phyloP scores from a whole-genome alignment of 345 rosid species.

The Laguncularia racemosa region DNA sequence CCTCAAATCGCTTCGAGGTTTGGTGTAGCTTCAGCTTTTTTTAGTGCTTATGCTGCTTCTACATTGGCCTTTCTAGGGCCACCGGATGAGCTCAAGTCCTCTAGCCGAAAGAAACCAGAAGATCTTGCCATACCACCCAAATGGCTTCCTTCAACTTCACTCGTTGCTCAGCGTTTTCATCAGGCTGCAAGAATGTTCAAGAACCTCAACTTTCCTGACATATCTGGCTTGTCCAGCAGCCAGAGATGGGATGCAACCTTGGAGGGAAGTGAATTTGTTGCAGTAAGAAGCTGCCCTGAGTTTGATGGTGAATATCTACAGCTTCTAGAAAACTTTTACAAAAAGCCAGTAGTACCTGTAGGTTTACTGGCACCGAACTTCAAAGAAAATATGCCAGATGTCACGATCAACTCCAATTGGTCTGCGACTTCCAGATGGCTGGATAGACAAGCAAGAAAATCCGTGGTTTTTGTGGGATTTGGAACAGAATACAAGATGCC shows the following conservation, averaged over 20 bases:
- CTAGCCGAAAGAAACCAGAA: constrained; percentile 6
- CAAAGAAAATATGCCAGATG: constrained; percentile 1
- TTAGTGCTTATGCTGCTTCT: constrained; percentile 18
- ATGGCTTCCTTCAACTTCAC: constrained; percentile 15
- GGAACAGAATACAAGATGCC: constrained; percentile 31
- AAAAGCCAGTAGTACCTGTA: constrained; percentile 13
- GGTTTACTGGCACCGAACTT: constrained; percentile 11
- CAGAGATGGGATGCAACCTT: constrained; percentile 15
- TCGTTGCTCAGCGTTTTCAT: constrained; percentile 10
- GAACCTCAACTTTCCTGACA: constrained; percentile 8
- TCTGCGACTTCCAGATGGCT: constrained; percentile 13
- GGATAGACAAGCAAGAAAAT: constrained; percentile 18
- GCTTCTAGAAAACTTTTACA: constrained; percentile 9
- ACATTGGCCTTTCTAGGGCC: constrained; percentile 17
- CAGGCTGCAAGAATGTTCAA: constrained; percentile 12
- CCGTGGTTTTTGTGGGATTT: constrained; percentile 28
- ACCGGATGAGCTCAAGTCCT: constrained; percentile 12
- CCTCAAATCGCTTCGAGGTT: constrained; percentile 15
- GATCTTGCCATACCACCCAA: constrained; percentile 10
- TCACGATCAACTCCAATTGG: constrained; percentile 8
- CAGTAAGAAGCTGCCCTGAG: constrained; percentile 22
- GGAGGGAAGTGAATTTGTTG: constrained; percentile 14
- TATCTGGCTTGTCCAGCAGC: constrained; percentile 13
- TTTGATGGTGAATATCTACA: constrained; percentile 13
- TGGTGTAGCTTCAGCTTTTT: constrained; percentile 8